Evolutionary conservation across 2,329 filamentous ascomycete genomes (phyloP).

Genomic region (Mycosphaerella sp.): DNA sequence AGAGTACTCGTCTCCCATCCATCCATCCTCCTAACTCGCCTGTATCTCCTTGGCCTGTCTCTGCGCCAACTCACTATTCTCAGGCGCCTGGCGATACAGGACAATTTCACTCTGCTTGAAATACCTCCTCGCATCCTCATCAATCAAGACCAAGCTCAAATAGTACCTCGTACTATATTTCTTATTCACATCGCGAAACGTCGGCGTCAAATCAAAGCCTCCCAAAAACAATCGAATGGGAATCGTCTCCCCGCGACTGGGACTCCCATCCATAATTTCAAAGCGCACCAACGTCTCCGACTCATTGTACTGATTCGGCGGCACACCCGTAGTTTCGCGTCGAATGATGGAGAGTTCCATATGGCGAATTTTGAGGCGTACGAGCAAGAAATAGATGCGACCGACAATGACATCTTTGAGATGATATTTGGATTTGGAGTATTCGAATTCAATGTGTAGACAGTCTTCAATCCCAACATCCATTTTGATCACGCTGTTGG

Average conservation of each 20-base stretch:
- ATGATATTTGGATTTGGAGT: conserved; percentile 98
- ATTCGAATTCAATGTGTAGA: conserved; percentile 98
- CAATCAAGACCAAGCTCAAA: conserved; percentile 67
- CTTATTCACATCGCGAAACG: conserved; percentile 99
- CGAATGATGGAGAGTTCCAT: conserved; percentile 99
- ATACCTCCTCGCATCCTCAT: conserved; percentile 82
- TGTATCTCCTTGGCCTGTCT: conserved; percentile 43
- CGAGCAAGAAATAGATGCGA: conserved; percentile 94
- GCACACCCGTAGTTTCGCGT: conserved; percentile 89
- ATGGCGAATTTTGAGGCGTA: conserved; percentile 98
- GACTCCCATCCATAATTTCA: conserved; percentile 99
- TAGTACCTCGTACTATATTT: conserved; percentile 99
- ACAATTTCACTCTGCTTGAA: conserved; percentile 99
- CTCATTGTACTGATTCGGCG: conserved; percentile 99
- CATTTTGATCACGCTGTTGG: conserved; percentile 99
- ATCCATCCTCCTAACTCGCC: conserved; percentile 29
- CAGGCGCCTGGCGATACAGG: conserved; percentile 70
- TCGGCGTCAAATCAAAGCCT: conserved; percentile 94
- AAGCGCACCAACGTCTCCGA: conserved; percentile 97
- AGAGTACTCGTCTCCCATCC: no score
- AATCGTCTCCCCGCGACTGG: conserved; percentile 87
- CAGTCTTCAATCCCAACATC: conserved; percentile 99
- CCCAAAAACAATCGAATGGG: conserved; percentile 95
- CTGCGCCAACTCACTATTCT: conserved; percentile 44
- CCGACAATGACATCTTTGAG: conserved; percentile 99